Conservation (phyloP, 2,329 filamentous ascomycete genomes). For the Coniochaeta pulveracea region DNA sequence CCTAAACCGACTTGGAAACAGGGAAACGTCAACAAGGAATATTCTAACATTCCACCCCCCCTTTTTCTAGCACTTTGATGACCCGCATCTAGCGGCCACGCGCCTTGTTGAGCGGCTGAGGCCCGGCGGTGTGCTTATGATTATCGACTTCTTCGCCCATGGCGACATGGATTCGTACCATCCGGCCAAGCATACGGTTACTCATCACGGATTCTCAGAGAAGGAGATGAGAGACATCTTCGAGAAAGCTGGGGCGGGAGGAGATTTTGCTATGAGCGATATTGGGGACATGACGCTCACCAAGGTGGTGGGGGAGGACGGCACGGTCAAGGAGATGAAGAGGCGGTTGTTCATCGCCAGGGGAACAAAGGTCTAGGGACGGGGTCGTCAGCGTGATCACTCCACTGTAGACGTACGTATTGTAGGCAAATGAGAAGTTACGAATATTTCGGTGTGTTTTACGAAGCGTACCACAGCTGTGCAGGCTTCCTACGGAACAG, state of each 20-base stretch:
- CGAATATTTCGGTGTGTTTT: too few species aligned
- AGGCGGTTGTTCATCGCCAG: constrained; percentile 38
- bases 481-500: too few species aligned
- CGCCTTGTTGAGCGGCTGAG: constrained; percentile 50
- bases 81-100: constrained; percentile 47
- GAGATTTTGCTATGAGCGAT: constrained; percentile 44
- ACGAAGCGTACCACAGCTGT: too few species aligned
- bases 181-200: constrained; percentile 37
- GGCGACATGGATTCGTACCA: constrained; percentile 14
- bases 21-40: too few species aligned
- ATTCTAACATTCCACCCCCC: neutral
- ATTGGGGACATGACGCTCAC: constrained; percentile 29
- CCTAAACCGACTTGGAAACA: too few species aligned
- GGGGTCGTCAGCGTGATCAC: too few species aligned
- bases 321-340: constrained; percentile 21
- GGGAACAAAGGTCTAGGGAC: constrained; percentile 26
- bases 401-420: too few species aligned
- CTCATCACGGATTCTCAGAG: constrained; percentile 54
- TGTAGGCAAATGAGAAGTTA: too few species aligned
- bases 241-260: constrained; percentile 45
- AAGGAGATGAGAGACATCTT: constrained; percentile 50
- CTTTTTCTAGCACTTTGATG: constrained; percentile 46
- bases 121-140: constrained; percentile 53
- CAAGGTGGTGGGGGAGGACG: constrained; percentile 23
- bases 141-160: constrained; percentile 57